These are phyloP conservation scores for Nicotiana noctiflora DNA, from an alignment of 257 asterid genomes.

Conservation along the genomic window DNA sequence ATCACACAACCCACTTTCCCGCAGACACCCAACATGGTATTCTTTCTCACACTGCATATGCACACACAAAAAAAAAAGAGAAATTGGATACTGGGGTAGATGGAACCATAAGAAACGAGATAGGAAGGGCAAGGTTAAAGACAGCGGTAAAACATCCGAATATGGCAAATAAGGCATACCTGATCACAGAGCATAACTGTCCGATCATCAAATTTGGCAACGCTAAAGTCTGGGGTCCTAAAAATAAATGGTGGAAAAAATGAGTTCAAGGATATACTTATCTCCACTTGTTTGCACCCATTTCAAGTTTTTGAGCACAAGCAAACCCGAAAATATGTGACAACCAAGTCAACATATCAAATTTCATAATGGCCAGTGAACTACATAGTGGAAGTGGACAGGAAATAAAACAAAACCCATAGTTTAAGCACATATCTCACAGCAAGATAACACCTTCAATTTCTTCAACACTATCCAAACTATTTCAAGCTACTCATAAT, in stretches of 20 bases:
- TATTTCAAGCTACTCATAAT: not conserved
- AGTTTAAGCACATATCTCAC: not conserved
- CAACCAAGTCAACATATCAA: not conserved
- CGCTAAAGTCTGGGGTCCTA: slow-evolving; percentile 93
- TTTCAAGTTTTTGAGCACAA: not conserved
- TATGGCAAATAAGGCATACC: slow-evolving; percentile 32
- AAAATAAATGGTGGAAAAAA: slow-evolving; percentile 16
- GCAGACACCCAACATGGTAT: slow-evolving; percentile 97
- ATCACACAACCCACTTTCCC: slow-evolving; percentile 71
- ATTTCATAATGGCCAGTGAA: not conserved
- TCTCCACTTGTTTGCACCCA: not conserved
- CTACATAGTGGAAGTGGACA: not conserved
- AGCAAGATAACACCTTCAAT: not conserved
- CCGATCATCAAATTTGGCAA: slow-evolving; percentile 81
- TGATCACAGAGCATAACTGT: slow-evolving; percentile 94
- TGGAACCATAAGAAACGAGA: not conserved
- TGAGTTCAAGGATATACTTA: not conserved
- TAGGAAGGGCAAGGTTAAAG: not conserved
- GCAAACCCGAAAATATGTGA: not conserved
- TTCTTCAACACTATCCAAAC: not conserved
- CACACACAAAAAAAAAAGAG: not conserved
- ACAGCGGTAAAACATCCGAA: not conserved
- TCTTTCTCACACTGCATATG: slow-evolving; percentile 88
- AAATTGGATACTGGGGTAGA: not conserved
- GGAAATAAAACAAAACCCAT: not conserved